Conservation (phyloP, 805 yeast species). For the Wickerhamiella siamensis region DNA sequence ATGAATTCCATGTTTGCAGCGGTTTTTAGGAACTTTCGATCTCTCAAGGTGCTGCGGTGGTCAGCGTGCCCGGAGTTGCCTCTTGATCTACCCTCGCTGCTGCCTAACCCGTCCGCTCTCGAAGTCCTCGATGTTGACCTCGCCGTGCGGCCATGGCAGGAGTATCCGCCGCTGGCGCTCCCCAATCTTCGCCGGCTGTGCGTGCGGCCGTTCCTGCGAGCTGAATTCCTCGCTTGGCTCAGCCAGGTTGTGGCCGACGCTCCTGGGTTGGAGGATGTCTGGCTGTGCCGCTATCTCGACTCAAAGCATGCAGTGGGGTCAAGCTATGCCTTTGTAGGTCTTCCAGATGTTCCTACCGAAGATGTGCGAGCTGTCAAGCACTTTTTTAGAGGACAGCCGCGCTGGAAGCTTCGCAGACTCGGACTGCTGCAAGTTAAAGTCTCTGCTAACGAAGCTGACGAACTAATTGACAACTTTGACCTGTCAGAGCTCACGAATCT, state of each 20-base stretch:
- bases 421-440: conserved; percentile 7
- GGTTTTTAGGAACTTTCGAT: conserved; percentile 16
- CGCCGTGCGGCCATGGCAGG: conserved; percentile 14
- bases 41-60: conserved; percentile 21
- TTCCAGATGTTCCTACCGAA: conserved; percentile 3
- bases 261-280: conserved; percentile 12
- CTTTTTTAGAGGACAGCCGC: conserved; percentile 4
- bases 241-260: conserved; percentile 6
- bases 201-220: conserved; percentile 18
- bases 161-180: conserved; percentile 11
- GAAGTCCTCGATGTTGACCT: conserved; percentile 13
- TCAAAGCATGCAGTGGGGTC: conserved; percentile 18
- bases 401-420: conserved; percentile 5
- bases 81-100: conserved; percentile 15
- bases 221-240: conserved; percentile 15
- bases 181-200: conserved; percentile 11
- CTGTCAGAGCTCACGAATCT: conserved; percentile 9
- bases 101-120: conserved; percentile 10
- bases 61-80: conserved; percentile 23
- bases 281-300: conserved; percentile 15
- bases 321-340: conserved; percentile 19
- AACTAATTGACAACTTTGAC: conserved; percentile 6
- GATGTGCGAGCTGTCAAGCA: conserved; percentile 6
- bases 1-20: conserved; percentile 12
- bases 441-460: conserved; percentile 3